Base-by-base conservation (phyloP, 2,329 filamentous ascomycete species). In the Colletotrichum neosansevieriae region DNA sequence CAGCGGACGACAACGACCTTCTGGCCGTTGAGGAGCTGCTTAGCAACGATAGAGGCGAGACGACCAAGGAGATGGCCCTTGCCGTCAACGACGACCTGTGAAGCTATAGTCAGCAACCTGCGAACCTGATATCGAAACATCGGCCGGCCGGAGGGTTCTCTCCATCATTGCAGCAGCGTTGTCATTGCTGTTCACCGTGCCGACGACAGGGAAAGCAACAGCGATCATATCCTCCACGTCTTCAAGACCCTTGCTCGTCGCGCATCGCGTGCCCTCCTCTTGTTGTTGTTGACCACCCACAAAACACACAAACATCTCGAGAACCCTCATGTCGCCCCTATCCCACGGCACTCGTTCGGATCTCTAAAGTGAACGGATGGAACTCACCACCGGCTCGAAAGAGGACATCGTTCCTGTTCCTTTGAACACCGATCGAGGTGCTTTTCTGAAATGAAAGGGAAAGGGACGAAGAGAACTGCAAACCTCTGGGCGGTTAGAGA, bases 21-120 rank as follows among this genome's bases (percentile, higher is more conserved):
- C 89, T 98, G 95, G 83, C 95, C 95, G 86, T 91, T 97, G 79
- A 98, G 93, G 81, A 98, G 91, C 89, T 98, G 95, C 92, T 98
- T 98, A 84, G 95, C 95, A 81, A 98, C 94, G 82, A 94, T 97
- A 84, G 91, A 94, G 87, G 95, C 95, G 84, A 99, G 91, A 85
- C 96, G 95, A 89, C 96, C 96, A 85, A 99, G 94, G 84, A 99
- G 92, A 88, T 99, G 96, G 87, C 96, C 96, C 92, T 99, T 99
- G 93, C 94, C 96, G 91, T 99, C 96, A 84, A 99, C 97, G 88
- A 98, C 93, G 88, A 98, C 91, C 94, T 97, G 72, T 2, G 51
- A 24, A 4, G 12, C 12, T 74, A 78, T 74, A 81, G 83, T 77
- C 58, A 73, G 71, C 67, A 6, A 62, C 56, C 53, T 70, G 67